Evolutionary conservation across 768 basidiomycete genomes (phyloP).

Genomic region (Rhodotorula babjevae): DNA sequence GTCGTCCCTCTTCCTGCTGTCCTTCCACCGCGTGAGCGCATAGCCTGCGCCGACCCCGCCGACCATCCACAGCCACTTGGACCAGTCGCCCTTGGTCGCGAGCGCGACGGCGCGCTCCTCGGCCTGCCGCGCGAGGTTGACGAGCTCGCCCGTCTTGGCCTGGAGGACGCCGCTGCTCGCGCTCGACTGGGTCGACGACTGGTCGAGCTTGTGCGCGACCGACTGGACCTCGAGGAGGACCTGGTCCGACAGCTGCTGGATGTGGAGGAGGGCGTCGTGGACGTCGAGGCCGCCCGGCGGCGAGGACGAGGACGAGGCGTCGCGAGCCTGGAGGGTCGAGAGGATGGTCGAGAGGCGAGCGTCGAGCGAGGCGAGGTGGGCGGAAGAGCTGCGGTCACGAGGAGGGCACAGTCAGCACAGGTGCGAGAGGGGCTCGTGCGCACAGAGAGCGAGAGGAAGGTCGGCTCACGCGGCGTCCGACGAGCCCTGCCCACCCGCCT

Average conservation of each 20-base stretch:
- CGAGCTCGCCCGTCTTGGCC: not conserved
- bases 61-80: not conserved
- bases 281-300: not conserved
- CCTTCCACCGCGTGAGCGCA: constrained; percentile 7
- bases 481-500: not conserved
- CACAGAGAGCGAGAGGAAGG: rapidly evolving
- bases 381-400: not conserved
- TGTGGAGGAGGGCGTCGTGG: not conserved
- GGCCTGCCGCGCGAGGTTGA: not conserved
- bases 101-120: not conserved
- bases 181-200: not conserved
- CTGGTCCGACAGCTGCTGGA: not conserved
- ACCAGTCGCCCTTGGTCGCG: not conserved
- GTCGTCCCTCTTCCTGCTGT: constrained; percentile 12
- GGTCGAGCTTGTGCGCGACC: not conserved
- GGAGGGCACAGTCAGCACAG: not conserved
- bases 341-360: not conserved
- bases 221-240: not conserved
- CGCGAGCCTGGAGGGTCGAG: not conserved
- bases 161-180: not conserved
- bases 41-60: not conserved
- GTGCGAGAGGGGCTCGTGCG: not conserved
- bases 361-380: not conserved
- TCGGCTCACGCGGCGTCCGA: not conserved
- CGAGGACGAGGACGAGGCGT: not conserved